Base-by-base conservation (phyloP, 306 rosid species). In the Arachis stenosperma region DNA sequence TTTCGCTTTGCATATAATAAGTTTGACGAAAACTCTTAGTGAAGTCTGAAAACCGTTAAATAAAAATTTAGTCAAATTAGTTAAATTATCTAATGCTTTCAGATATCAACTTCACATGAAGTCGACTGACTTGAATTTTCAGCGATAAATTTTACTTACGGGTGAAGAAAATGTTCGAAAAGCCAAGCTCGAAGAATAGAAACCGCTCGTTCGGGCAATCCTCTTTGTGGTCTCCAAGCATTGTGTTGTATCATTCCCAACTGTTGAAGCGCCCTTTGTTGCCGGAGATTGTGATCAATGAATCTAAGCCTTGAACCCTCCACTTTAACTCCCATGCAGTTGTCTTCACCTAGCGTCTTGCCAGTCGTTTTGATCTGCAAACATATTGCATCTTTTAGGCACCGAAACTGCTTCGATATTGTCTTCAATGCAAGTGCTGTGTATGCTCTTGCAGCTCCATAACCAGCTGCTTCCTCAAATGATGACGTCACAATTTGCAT, bases 151-250 rank as follows among this genome's bases (percentile, higher is more conserved):
- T 8, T 11, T 46, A 48, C 91, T 58, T 59, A 91, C 97, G 97
- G 97, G 78, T 91, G 97, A 62, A 91, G 92, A 68, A 91, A 91
- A 72, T 91, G 96, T 67, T 91, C 96, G 12, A 89, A 91, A 48
- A 89, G 96, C 97, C 97, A 91, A 72, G 96, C 92, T 29, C 96
- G 97, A 69, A 91, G 97, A 84, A 91, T 76, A 9, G 96, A 86
- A 81, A 91, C 97, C 50, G 97, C 90, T 3, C 91, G 78, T 80
- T 91, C 97, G 33, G 97, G 97, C 85, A 91, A 81, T 2, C 97
- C 97, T 65, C 96, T 58, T 9, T 91, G 97, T 0, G 97, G 90
- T 60, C 97, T 87, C 97, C 96, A 91, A 58, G 96, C 88, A 46
- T 83, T 86, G 39, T 82, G 90, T 1, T 89, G 95, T 33, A 91